These are phyloP conservation scores for Dacryopinax primogenitus DNA, from an alignment of 768 basidiomycete species.

Conservation along the genomic window DNA sequence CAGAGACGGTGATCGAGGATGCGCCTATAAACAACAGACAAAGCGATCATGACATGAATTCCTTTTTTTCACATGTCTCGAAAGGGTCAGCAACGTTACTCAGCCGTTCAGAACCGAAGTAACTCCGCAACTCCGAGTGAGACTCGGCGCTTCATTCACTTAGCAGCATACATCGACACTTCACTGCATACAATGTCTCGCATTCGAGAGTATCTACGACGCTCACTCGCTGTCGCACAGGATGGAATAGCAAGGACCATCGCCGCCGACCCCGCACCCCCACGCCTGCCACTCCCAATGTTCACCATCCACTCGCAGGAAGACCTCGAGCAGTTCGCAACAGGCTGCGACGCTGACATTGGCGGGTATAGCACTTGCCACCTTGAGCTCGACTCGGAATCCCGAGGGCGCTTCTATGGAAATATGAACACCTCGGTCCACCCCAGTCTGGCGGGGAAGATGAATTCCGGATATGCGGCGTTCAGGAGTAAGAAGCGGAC, in stretches of 20 bases:
- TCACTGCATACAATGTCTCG: neutral
- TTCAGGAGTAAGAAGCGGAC: slow-evolving; percentile 75
- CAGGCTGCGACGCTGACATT: slow-evolving; percentile 79
- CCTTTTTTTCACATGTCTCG: neutral
- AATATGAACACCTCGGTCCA: slow-evolving; percentile 60
- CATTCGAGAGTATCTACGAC: neutral
- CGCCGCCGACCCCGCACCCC: slow-evolving; percentile 28
- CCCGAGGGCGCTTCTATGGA: slow-evolving; percentile 58
- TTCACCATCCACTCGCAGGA: slow-evolving; percentile 48
- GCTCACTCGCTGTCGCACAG: neutral
- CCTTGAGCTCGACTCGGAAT: slow-evolving; percentile 46
- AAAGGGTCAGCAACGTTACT: too few species aligned
- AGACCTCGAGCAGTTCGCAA: slow-evolving; percentile 51
- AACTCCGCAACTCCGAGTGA: neutral
- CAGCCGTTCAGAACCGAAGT: neutral
- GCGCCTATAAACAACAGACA: too few species aligned
- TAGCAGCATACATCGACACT: neutral
- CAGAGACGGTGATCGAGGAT: too few species aligned
- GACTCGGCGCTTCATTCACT: neutral
- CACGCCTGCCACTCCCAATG: slow-evolving; percentile 49
- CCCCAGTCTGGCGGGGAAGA: slow-evolving; percentile 48
- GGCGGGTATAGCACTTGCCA: slow-evolving; percentile 71
- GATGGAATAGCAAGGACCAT: neutral
- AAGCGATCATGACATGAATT: neutral
- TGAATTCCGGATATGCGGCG: slow-evolving; percentile 81